phyloP scores from a whole-genome alignment of 352 stramenopile species.

The Phytophthora capsici region DNA sequence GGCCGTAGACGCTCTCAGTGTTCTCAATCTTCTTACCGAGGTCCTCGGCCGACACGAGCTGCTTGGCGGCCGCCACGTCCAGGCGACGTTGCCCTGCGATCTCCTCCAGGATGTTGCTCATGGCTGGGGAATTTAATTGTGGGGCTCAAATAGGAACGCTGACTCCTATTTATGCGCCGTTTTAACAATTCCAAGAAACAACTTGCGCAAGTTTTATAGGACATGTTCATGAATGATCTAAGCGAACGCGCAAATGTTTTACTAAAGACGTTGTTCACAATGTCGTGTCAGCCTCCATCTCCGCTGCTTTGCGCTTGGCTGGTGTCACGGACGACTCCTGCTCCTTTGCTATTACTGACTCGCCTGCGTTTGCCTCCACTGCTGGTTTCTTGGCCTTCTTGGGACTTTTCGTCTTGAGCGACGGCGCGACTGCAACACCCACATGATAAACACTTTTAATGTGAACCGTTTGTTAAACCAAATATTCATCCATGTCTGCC shows the following conservation, averaged over 20 bases:
- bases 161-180: neutral
- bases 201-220: too few relatives aligned
- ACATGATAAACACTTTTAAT: neutral
- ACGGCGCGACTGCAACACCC: slow-evolving; percentile 31
- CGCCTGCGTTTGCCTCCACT: neutral
- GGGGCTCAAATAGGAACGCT: neutral
- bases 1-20: slow-evolving; percentile 83
- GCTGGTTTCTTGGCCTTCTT: slow-evolving; percentile 29
- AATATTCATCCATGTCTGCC: neutral
- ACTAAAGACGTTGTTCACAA: slow-evolving; percentile 26
- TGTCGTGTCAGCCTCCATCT: slow-evolving; percentile 44
- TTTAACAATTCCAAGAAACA: slow-evolving; percentile 1
- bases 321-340: slow-evolving; percentile 36
- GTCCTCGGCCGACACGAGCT: slow-evolving; percentile 41
- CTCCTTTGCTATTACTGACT: slow-evolving; percentile 24
- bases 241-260: slow-evolving; percentile 11
- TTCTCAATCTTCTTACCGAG: slow-evolving; percentile 78
- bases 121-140: slow-evolving; percentile 12
- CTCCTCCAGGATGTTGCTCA: slow-evolving; percentile 80
- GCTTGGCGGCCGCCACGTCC: slow-evolving; percentile 72
- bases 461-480: neutral
- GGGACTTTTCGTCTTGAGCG: slow-evolving; percentile 33
- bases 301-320: slow-evolving; percentile 59
- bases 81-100: slow-evolving; percentile 77
- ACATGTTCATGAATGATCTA: neutral